Evolutionary conservation across 2,329 filamentous ascomycete genomes (phyloP).

Genomic region (Aspergillus pseudoglaucus): DNA sequence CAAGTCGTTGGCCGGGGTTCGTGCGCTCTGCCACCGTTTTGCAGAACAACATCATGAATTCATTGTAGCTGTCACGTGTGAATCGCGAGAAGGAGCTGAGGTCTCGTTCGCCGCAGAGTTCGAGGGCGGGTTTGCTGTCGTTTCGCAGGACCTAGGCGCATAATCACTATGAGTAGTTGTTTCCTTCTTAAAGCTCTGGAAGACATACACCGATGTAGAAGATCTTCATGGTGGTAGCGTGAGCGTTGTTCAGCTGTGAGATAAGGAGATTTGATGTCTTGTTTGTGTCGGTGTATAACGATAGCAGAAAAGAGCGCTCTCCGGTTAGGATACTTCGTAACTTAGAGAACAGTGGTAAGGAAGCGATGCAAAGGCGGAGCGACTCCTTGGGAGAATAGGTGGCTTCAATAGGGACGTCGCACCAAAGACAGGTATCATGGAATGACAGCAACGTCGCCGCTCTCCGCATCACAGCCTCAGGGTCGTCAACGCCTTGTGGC

Average conservation of each 20-base stretch:
- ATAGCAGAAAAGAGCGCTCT: not conserved
- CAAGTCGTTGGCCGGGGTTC: constrained; percentile 71
- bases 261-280: not conserved
- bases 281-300: not conserved
- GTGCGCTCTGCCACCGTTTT: constrained; percentile 85
- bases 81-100: constrained; percentile 73
- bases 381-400: not conserved
- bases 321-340: not conserved
- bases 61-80: constrained; percentile 57
- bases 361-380: not conserved
- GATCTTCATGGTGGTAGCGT: constrained; percentile 64
- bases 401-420: not conserved
- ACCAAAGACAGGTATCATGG: not conserved
- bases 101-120: constrained; percentile 71
- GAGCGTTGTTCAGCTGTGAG: not conserved
- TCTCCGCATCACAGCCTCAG: not conserved
- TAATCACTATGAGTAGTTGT: not conserved
- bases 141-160: constrained; percentile 69
- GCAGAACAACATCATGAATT: constrained; percentile 79
- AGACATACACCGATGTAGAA: constrained; percentile 74
- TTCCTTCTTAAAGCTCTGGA: not conserved
- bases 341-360: not conserved
- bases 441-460: not conserved
- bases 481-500: not conserved
- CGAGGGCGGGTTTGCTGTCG: constrained; percentile 65